Conservation (phyloP, 352 stramenopile species). For the Globisporangium cylindrosporum region DNA sequence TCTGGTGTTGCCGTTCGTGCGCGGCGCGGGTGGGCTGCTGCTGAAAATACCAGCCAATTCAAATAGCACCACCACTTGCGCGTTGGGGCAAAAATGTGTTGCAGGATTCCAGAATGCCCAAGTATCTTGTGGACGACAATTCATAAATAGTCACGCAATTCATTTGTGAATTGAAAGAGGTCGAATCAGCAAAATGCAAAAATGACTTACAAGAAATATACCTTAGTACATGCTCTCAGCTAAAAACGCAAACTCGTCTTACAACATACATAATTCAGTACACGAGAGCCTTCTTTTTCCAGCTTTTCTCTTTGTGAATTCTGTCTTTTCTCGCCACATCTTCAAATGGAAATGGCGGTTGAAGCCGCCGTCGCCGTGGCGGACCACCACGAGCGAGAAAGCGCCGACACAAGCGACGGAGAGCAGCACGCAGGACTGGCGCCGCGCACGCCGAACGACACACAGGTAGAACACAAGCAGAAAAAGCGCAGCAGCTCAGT, state of each 20-base stretch:
- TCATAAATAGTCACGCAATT: neutral
- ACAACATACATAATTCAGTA: too few species aligned
- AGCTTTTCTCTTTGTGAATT: neutral
- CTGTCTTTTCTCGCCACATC: neutral
- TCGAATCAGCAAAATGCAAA: neutral
- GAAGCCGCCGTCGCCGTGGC: neutral
- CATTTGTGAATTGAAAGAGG: neutral
- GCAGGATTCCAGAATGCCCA: neutral
- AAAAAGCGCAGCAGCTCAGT: neutral
- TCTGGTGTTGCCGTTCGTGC: neutral
- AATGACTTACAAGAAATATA: neutral
- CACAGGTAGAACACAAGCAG: neutral
- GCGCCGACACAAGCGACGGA: neutral
- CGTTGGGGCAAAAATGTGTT: neutral
- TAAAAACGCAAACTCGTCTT: too few species aligned
- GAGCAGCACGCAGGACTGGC: neutral
- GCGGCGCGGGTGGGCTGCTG: too few species aligned
- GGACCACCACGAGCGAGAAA: neutral
- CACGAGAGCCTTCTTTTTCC: too few species aligned
- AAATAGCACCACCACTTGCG: neutral
- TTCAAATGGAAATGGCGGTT: conserved; percentile 11
- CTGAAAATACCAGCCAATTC: neutral
- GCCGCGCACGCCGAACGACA: neutral
- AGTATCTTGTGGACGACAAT: neutral
- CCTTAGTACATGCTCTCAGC: neutral